A percentile compares a stretch with the other conserved stretches of the same genome.
These are phyloP conservation scores for Corylus americana DNA, from an alignment of 306 rosid genomes.

Conservation along the genomic window DNA sequence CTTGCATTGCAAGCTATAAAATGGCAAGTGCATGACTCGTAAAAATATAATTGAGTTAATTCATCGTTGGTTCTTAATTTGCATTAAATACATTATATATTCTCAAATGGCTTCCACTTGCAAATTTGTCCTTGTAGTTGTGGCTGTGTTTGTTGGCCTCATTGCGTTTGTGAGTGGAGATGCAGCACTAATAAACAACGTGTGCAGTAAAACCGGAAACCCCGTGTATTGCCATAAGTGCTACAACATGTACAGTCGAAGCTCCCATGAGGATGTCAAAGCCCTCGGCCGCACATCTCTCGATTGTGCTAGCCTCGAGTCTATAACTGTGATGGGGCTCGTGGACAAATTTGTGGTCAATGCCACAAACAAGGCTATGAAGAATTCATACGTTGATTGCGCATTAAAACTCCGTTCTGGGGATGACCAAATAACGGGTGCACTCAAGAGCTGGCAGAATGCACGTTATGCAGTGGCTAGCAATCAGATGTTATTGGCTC, in stretches of 20 bases:
- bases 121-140: too few relatives aligned
- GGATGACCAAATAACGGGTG: background rate
- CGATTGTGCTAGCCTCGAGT: background rate
- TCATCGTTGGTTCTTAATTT: too few relatives aligned
- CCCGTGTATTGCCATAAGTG: background rate
- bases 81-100: too few relatives aligned
- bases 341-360: background rate
- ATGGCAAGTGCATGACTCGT: too few relatives aligned
- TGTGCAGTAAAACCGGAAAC: background rate
- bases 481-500: background rate
- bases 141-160: too few relatives aligned
- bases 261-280: background rate
- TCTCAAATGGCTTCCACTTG: too few relatives aligned
- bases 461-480: background rate
- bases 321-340: background rate
- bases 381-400: background rate
- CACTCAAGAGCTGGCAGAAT: background rate
- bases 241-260: background rate
- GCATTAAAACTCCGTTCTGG: too few relatives aligned
- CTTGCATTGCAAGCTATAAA: too few relatives aligned
- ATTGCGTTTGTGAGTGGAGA: background rate
- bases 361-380: background rate
- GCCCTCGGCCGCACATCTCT: background rate
- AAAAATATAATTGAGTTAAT: too few relatives aligned
- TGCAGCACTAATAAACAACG: background rate